A percentile compares a stretch with the other conserved stretches of the same genome.
These are phyloP conservation scores for Ganoderma meredithae DNA, from an alignment of 1,284 basidiomycete genomes.

Conservation along the genomic window DNA sequence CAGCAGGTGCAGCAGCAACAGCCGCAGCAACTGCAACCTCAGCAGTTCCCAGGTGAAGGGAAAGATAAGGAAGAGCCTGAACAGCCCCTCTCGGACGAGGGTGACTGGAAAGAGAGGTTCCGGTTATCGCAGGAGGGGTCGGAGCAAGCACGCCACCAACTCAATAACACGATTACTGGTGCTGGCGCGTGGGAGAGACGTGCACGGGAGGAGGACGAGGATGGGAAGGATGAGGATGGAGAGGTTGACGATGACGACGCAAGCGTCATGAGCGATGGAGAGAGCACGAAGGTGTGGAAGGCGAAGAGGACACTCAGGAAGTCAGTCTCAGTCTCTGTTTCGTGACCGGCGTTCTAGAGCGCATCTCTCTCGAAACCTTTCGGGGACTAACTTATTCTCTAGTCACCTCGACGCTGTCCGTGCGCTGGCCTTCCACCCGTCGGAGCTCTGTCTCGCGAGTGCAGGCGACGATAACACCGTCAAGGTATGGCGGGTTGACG, in stretches of 20 bases:
- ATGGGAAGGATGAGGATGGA: conserved; percentile 52
- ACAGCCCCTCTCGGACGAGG: conserved; percentile 76
- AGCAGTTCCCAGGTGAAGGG: conserved; percentile 36
- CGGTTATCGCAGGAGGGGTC: conserved; percentile 66
- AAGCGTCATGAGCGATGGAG: conserved; percentile 68
- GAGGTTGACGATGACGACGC: conserved; percentile 60
- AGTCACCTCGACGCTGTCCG: conserved; percentile 96
- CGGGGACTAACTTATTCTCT: conserved; percentile 37
- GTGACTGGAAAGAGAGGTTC: conserved; percentile 82
- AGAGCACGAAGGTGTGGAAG: conserved; percentile 82
- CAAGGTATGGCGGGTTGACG: conserved; percentile 93
- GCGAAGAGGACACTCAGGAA: conserved; percentile 85
- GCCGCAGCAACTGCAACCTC: conserved; percentile 36
- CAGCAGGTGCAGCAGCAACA: conserved; percentile 37
- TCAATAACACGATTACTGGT: conserved; percentile 38
- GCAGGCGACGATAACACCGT: conserved; percentile 96
- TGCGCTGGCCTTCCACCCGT: conserved; percentile 88
- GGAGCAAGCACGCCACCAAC: conserved; percentile 45
- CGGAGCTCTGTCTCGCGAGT: conserved; percentile 84
- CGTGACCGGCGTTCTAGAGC: conserved; percentile 29
- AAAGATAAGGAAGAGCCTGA: conserved; percentile 61
- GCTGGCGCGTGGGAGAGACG: conserved; percentile 50
- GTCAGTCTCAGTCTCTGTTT: conserved; percentile 71
- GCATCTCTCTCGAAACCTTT: conserved; percentile 17
- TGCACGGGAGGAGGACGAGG: conserved; percentile 59